phyloP scores from a whole-genome alignment of 768 basidiomycete species.

The Phlegmacium glaucopus region DNA sequence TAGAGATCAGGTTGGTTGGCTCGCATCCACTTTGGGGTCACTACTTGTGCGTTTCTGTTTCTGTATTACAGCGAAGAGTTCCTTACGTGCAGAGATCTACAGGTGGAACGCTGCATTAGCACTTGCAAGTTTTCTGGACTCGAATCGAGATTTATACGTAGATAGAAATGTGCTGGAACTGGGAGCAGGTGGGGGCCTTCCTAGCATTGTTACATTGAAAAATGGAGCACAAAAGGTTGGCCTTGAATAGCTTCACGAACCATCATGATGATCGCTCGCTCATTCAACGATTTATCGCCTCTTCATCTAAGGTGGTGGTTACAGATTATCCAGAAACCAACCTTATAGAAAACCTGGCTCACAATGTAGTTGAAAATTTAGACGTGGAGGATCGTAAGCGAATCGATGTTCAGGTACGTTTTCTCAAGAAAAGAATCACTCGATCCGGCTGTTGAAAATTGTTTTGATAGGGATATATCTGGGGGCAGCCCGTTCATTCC shows the following conservation, averaged over 20 bases:
- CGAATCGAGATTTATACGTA: conserved; percentile 43
- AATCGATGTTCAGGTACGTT: conserved; percentile 26
- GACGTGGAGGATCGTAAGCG: conserved; percentile 31
- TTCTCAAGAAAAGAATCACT: background rate
- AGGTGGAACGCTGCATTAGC: conserved; percentile 84
- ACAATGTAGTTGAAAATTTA: conserved; percentile 67
- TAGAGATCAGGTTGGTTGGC: conserved; percentile 71
- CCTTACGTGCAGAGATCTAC: too few relatives aligned
- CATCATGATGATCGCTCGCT: background rate
- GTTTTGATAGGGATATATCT: conserved; percentile 60
- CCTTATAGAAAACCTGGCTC: conserved; percentile 70
- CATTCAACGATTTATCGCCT: background rate
- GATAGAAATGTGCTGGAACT: conserved; percentile 69
- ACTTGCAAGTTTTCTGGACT: conserved; percentile 68
- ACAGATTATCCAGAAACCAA: conserved; percentile 90
- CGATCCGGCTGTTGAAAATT: background rate
- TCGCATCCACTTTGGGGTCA: conserved; percentile 83
- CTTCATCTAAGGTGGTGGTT: conserved; percentile 58
- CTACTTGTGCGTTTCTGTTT: conserved; percentile 48
- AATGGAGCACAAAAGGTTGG: conserved; percentile 51
- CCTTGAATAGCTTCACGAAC: background rate
- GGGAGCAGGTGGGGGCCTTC: conserved; percentile 91
- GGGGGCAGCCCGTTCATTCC: conserved; percentile 59
- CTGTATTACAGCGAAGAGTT: too few relatives aligned
- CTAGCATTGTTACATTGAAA: conserved; percentile 70